Conservation (phyloP, 2,329 filamentous ascomycete genomes). For the Colletotrichum simmondsii region DNA sequence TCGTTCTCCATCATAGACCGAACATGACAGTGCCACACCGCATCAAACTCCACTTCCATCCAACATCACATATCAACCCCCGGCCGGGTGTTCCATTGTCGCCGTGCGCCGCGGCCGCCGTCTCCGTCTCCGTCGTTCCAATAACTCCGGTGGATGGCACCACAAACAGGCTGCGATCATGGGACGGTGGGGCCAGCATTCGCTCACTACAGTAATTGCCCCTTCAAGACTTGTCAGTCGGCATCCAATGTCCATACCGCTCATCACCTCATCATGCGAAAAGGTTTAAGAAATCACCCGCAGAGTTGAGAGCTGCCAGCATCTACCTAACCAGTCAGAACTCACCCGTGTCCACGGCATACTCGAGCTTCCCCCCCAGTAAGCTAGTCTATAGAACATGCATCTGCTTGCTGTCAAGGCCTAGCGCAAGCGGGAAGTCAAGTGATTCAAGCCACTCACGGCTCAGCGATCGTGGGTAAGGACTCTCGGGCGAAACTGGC, state of each 20-base stretch:
- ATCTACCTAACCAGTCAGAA: too few relatives aligned
- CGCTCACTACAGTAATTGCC: background rate
- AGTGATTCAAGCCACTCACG: constrained; percentile 15
- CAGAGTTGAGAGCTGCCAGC: background rate
- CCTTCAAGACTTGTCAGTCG: too few relatives aligned
- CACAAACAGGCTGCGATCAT: background rate
- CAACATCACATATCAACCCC: background rate
- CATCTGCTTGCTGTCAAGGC: background rate
- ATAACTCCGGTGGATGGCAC: background rate
- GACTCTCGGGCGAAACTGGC: constrained; percentile 30
- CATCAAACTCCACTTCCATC: background rate
- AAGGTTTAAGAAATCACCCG: background rate
- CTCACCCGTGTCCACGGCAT: background rate
- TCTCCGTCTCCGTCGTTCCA: background rate
- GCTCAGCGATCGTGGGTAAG: constrained; percentile 28
- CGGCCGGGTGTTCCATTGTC: background rate
- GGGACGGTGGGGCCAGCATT: background rate
- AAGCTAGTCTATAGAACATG: background rate
- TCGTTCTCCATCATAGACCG: too few relatives aligned
- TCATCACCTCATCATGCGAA: background rate
- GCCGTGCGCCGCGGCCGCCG: background rate
- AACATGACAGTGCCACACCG: background rate
- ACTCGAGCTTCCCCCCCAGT: too few relatives aligned
- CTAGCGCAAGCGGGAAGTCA: background rate
- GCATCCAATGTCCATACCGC: background rate